Conservation (phyloP, 2,329 filamentous ascomycete species). For the Celoporthe dispersa region DNA sequence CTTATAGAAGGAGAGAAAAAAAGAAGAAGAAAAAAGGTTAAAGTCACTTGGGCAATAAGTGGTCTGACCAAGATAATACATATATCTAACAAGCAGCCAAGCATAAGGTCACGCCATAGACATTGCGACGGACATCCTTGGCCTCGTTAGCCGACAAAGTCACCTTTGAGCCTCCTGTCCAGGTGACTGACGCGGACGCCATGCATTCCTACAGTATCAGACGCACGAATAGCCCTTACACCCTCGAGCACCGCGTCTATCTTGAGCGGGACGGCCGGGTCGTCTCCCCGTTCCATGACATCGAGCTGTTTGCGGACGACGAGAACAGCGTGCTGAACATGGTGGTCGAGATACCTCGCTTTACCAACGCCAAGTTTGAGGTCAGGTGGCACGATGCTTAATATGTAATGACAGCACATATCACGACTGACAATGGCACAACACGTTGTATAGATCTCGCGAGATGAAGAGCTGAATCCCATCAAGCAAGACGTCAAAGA, state of each 20-base stretch:
- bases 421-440: background rate
- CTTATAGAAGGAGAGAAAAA: background rate
- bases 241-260: conserved; percentile 95
- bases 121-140: no score
- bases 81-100: background rate
- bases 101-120: no score
- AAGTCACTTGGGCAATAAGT: background rate
- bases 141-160: no score
- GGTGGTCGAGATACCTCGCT: conserved; percentile 98
- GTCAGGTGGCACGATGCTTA: conserved; percentile 61
- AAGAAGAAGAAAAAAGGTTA: background rate
- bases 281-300: conserved; percentile 96
- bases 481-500: conserved; percentile 99
- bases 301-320: conserved; percentile 95
- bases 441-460: conserved; percentile 78
- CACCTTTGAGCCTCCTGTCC: background rate
- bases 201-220: conserved; percentile 16
- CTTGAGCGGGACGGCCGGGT: conserved; percentile 96
- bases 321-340: conserved; percentile 98
- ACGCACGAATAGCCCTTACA: conserved; percentile 63
- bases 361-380: conserved; percentile 99
- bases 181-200: background rate
- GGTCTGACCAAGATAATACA: background rate
- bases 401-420: background rate
- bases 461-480: conserved; percentile 96